Conservation (phyloP, 352 stramenopile genomes). For the Phytophthora quininea region DNA sequence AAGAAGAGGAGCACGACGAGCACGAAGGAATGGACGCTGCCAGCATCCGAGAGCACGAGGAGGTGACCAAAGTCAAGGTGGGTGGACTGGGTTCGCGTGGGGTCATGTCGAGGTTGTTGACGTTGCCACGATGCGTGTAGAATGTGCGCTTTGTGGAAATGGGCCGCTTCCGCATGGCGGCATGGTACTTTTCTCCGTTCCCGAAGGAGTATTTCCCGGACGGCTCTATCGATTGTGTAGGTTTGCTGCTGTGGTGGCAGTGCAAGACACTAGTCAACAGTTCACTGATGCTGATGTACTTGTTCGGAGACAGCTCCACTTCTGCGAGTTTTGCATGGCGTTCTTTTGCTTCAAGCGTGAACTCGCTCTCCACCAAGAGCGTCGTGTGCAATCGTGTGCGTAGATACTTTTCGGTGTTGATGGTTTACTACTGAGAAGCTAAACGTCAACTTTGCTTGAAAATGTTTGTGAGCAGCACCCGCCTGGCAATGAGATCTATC, state of each 20-base stretch:
- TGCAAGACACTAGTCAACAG: background rate
- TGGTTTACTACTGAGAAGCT: background rate
- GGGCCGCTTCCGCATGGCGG: conserved; percentile 93
- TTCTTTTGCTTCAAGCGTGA: conserved; percentile 87
- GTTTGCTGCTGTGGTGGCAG: conserved; percentile 8
- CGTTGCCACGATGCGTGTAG: conserved; percentile 35
- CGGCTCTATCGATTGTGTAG: conserved; percentile 83
- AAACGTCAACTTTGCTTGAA: background rate
- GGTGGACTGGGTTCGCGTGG: background rate
- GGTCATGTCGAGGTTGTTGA: conserved; percentile 19
- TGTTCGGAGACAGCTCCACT: conserved; percentile 66
- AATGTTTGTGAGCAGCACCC: conserved; percentile 52
- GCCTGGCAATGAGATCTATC: conserved; percentile 92
- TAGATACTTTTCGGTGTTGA: conserved; percentile 2
- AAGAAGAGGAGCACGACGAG: conserved; percentile 93
- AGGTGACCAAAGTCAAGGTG: conserved; percentile 97
- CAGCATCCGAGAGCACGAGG: conserved; percentile 97
- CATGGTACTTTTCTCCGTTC: conserved; percentile 98
- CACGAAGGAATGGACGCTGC: conserved; percentile 98
- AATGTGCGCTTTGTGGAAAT: conserved; percentile 97
- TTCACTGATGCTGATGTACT: background rate
- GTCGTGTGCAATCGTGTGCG: conserved; percentile 66
- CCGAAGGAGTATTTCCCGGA: conserved; percentile 95
- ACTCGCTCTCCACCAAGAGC: conserved; percentile 68
- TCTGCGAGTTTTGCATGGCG: conserved; percentile 90